A percentile compares a stretch with the other conserved stretches of the same genome.
phyloP scores from a whole-genome alignment of 2,329 filamentous ascomycete species.

The Alternaria rosae region DNA sequence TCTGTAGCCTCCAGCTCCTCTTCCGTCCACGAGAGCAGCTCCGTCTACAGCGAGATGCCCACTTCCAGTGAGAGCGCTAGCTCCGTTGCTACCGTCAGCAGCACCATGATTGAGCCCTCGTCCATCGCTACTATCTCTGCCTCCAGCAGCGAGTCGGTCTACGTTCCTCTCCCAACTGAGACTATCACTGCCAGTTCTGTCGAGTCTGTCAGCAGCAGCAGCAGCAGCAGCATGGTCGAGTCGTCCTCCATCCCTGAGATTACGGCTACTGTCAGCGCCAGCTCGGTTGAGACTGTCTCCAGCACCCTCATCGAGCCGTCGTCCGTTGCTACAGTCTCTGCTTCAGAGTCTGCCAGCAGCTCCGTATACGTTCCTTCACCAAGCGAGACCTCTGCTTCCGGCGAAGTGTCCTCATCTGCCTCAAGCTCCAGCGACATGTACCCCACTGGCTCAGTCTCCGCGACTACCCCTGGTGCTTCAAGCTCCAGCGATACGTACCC shows the following conservation, averaged over 20 bases:
- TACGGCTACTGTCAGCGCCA: background rate
- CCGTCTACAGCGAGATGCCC: slow-evolving; percentile 2
- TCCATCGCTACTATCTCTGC: background rate
- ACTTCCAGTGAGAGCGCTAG: background rate
- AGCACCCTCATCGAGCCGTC: slow-evolving; percentile 5
- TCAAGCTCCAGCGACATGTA: slow-evolving; percentile 1
- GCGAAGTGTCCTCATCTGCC: background rate
- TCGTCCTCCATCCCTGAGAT: background rate
- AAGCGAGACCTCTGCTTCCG: background rate
- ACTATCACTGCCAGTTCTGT: background rate
- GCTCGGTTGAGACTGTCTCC: background rate
- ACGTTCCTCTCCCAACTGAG: background rate
- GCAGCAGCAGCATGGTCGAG: background rate
- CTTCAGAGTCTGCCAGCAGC: slow-evolving; percentile 1
- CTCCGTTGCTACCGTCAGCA: slow-evolving; percentile 3
- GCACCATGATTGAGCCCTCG: slow-evolving; percentile 1
- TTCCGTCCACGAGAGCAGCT: slow-evolving; percentile 2
- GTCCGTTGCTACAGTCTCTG: background rate
- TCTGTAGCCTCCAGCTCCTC: background rate
- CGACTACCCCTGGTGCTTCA: slow-evolving; percentile 15
- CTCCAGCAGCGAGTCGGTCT: background rate
- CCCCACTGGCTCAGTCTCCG: background rate
- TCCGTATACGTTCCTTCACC: background rate
- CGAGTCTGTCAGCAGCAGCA: background rate
- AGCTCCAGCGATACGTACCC: slow-evolving; percentile 20